These are phyloP conservation scores for Trichophyton benhamiae DNA, from an alignment of 2,329 filamentous ascomycete genomes.

Conservation along the genomic window DNA sequence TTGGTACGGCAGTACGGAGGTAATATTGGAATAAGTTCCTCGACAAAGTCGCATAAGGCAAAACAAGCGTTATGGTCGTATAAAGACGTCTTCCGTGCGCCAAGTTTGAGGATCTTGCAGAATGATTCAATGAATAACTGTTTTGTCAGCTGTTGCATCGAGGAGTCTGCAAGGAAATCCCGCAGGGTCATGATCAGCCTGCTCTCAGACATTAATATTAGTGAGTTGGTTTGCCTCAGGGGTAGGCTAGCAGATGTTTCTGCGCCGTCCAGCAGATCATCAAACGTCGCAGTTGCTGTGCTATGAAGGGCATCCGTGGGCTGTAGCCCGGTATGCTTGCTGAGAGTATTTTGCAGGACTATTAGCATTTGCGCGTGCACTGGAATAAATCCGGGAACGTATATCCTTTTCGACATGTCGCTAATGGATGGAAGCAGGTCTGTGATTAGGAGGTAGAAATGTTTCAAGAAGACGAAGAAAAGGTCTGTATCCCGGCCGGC, in stretches of 20 bases:
- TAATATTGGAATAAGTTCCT: conserved; percentile 62
- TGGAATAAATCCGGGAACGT: conserved; percentile 64
- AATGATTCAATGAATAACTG: conserved; percentile 68
- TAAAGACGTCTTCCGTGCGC: conserved; percentile 61
- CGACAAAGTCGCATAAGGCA: conserved; percentile 79
- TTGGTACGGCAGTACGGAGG: conserved; percentile 46
- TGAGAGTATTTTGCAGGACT: conserved; percentile 70
- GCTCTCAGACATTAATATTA: conserved; percentile 79
- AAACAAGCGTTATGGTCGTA: conserved; percentile 78
- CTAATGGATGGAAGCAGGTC: conserved; percentile 53
- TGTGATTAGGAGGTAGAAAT: conserved; percentile 66
- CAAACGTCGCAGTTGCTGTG: conserved; percentile 49
- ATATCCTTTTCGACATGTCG: conserved; percentile 44
- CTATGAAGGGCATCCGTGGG: conserved; percentile 34
- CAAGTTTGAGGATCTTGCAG: conserved; percentile 57
- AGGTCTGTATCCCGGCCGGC: conserved; percentile 76
- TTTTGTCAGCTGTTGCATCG: conserved; percentile 42
- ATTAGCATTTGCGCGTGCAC: conserved; percentile 72
- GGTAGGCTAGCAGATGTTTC: conserved; percentile 56
- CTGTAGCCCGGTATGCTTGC: conserved; percentile 49
- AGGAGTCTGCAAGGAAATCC: conserved; percentile 59
- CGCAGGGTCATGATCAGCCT: conserved; percentile 69
- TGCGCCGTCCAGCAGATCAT: conserved; percentile 50
- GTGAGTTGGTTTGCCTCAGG: conserved; percentile 55
- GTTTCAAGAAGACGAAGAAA: conserved; percentile 83